These are phyloP conservation scores for Solanum habrochaites DNA, from an alignment of 257 asterid genomes.

Conservation along the genomic window DNA sequence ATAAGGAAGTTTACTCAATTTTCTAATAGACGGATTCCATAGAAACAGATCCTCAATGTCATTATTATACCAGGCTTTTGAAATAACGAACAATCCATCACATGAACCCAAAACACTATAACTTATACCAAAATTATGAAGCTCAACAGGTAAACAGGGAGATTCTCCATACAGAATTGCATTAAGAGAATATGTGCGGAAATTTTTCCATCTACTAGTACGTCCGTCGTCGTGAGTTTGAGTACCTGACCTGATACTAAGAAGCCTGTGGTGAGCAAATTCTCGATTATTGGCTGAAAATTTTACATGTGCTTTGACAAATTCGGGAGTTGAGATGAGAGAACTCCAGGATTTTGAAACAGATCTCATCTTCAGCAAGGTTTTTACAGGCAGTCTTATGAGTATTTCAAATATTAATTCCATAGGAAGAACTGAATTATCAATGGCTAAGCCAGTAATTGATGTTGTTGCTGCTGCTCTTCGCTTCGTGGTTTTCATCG, in stretches of 20 bases:
- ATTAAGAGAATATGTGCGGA: slow-evolving; percentile 6
- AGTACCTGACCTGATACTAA: not conserved
- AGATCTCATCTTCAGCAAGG: slow-evolving; percentile 25
- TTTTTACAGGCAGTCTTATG: slow-evolving; percentile 23
- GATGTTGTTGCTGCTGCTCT: not conserved
- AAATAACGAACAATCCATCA: slow-evolving; percentile 36
- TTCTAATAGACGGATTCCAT: slow-evolving; percentile 36
- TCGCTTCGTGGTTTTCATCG: not conserved
- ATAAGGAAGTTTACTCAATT: slow-evolving; percentile 21
- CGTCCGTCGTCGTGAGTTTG: not conserved
- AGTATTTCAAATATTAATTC: not conserved
- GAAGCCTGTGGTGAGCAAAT: not conserved
- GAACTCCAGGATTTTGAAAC: not conserved
- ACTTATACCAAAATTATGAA: not conserved
- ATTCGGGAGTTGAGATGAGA: slow-evolving; percentile 21
- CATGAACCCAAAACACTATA: slow-evolving; percentile 26
- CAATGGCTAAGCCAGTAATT: too few relatives aligned
- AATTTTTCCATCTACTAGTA: not conserved
- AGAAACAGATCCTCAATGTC: slow-evolving; percentile 9
- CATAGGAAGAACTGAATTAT: not conserved
- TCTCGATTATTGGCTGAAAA: not conserved
- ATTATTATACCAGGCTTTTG: not conserved
- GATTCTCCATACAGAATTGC: slow-evolving; percentile 15
- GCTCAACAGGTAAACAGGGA: not conserved
- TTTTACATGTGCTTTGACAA: slow-evolving; percentile 23